These are phyloP conservation scores for Kwoniella mangroviensis DNA, from an alignment of 768 basidiomycete species.

Conservation along the genomic window DNA sequence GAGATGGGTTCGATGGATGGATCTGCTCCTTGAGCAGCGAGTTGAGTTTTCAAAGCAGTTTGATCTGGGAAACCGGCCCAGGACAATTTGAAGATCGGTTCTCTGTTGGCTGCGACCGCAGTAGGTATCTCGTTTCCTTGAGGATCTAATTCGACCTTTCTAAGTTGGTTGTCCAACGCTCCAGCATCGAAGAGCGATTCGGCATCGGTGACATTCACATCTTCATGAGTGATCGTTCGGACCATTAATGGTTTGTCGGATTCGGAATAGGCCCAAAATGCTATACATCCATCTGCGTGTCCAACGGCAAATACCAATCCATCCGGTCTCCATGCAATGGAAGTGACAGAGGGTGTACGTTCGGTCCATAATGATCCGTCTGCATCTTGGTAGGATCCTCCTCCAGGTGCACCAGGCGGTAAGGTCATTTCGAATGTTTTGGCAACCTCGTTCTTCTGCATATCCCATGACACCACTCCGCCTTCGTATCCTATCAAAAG, in stretches of 20 bases:
- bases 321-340: slow-evolving; percentile 72
- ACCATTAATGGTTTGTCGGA: slow-evolving; percentile 75
- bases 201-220: slow-evolving; percentile 60
- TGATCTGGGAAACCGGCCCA: slow-evolving; percentile 79
- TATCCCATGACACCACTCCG: slow-evolving; percentile 59
- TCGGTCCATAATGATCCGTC: slow-evolving; percentile 69
- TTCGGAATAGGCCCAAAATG: slow-evolving; percentile 82
- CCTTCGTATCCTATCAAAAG: slow-evolving; percentile 74
- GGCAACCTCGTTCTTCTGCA: slow-evolving; percentile 56
- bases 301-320: slow-evolving; percentile 77
- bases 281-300: slow-evolving; percentile 78
- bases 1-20: slow-evolving; percentile 44
- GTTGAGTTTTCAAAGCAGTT: slow-evolving; percentile 38
- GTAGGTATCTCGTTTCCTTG: slow-evolving; percentile 33
- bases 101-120: slow-evolving; percentile 59
- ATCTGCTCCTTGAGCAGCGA: slow-evolving; percentile 57
- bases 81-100: slow-evolving; percentile 82
- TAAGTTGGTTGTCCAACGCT: slow-evolving; percentile 46
- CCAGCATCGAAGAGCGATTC: slow-evolving; percentile 59
- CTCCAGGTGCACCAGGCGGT: slow-evolving; percentile 82
- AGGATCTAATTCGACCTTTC: slow-evolving; percentile 30
- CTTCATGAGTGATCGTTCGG: slow-evolving; percentile 65
- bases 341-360: slow-evolving; percentile 72
- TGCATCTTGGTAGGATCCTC: slow-evolving; percentile 66
- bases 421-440: slow-evolving; percentile 72